phyloP scores from a whole-genome alignment of 805 yeast genomes.

The Zygoascus tannicola region DNA sequence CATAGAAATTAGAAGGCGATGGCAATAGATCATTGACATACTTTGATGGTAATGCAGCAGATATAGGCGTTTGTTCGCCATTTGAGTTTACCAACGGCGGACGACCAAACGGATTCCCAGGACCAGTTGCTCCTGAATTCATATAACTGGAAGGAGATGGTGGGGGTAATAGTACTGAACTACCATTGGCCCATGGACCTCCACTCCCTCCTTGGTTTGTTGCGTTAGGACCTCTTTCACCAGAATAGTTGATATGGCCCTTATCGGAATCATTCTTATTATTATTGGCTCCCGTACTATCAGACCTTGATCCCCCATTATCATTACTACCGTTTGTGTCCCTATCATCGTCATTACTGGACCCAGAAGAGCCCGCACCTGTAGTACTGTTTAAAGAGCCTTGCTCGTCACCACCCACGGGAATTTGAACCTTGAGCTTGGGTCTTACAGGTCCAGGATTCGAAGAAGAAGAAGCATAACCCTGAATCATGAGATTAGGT shows the following conservation, averaged over 20 bases:
- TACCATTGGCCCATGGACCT: slow-evolving; percentile 21
- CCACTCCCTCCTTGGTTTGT: slow-evolving; percentile 6
- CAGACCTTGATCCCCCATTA: background rate
- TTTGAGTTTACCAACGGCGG: slow-evolving; percentile 21
- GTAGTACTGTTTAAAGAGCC: background rate
- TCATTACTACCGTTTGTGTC: background rate
- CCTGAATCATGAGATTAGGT: background rate
- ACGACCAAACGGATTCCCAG: slow-evolving; percentile 29
- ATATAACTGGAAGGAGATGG: slow-evolving; percentile 29
- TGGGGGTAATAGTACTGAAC: slow-evolving; percentile 25
- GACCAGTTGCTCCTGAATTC: slow-evolving; percentile 21
- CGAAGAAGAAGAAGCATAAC: background rate
- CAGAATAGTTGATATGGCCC: background rate
- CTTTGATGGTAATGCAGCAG: slow-evolving; percentile 60
- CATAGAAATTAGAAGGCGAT: slow-evolving; percentile 70
- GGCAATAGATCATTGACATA: slow-evolving; percentile 68
- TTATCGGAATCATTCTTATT: slow-evolving; percentile 1
- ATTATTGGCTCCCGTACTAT: background rate
- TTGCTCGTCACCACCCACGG: slow-evolving; percentile 15
- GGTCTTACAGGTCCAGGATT: slow-evolving; percentile 21
- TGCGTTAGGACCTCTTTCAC: background rate
- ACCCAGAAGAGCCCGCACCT: background rate
- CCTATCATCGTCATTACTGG: background rate
- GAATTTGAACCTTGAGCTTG: slow-evolving; percentile 31
- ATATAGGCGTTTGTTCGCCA: slow-evolving; percentile 62